Evolutionary conservation across 1,284 basidiomycete genomes (phyloP), one percentile per base, ranked within the genome.

Genomic region (Puccinia novopanici): DNA sequence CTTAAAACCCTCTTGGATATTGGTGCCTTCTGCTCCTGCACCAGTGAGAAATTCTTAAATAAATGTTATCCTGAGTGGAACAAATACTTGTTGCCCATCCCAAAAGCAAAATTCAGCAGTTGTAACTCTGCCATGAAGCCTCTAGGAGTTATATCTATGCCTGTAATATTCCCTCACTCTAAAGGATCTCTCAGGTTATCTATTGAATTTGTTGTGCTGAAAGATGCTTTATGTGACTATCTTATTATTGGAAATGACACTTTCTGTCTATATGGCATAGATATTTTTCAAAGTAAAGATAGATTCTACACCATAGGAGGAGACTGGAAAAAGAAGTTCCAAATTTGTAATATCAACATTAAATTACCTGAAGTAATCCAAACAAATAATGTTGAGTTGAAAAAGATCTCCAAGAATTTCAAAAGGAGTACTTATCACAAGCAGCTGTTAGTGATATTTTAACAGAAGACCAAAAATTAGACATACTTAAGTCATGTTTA

Each of bases 141-240:
- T 4, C 3, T 68, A 27, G 67, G 67, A 4, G n/a, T 67, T 22
- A 45, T 67, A 4, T 5, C 3, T 12, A 45, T 67, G n/a, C 37
- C 65, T 22, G 24, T 67, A 22, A 67, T 42, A 45, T 67, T 67
- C 37, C 65, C 65, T 48, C 65, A 67, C 65, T 67, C 65, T n/a
- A 67, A 67, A 67, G 65, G 65, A 67, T 42, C 65, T 24, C 27
- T 42, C 10, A 67, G 40, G 24, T 24, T 67, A 4, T 10, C 42
- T 13, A n/a, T 67, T 9, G 65, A 67, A 67, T 67, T 67, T n/a
- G 45, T 67, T 5, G 42, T 68, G 2, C n/a, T n/a, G n/a, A 48
- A 17, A 71, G n/a, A n/a, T n/a, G n/a, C n/a, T n/a, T n/a, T n/a
- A n/a, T n/a, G n/a, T n/a, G n/a, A n/a, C n/a, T n/a, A n/a, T n/a